Conservation (phyloP, 2,329 filamentous ascomycete genomes). For the Elsinoe arachidis region DNA sequence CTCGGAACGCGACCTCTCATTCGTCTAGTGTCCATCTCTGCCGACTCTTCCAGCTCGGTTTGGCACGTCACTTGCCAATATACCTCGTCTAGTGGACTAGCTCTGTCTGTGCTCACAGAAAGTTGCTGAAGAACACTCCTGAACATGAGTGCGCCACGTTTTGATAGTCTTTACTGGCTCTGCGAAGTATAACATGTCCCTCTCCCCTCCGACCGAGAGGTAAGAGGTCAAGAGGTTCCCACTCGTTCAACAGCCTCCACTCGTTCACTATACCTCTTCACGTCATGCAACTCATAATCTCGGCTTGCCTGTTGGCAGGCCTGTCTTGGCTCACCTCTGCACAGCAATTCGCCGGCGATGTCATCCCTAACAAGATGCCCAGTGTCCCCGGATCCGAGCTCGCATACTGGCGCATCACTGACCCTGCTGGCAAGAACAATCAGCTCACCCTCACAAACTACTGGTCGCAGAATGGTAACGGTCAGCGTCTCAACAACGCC, state of each 20-base stretch:
- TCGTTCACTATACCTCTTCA: neutral
- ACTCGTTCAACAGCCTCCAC: neutral
- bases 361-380: constrained; percentile 25
- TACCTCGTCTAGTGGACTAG: neutral
- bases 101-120: neutral
- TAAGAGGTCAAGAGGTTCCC: constrained; percentile 4
- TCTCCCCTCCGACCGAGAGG: neutral
- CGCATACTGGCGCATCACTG: constrained; percentile 27
- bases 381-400: constrained; percentile 27
- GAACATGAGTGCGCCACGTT: constrained; percentile 4
- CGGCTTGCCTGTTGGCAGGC: neutral
- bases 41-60: neutral
- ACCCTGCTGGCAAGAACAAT: constrained; percentile 21
- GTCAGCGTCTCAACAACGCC: constrained; percentile 20
- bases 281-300: constrained; percentile 3
- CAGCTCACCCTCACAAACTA: constrained; percentile 29
- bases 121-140: neutral
- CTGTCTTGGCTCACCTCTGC: constrained; percentile 13
- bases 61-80: neutral
- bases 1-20: neutral
- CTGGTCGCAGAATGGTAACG: constrained; percentile 22
- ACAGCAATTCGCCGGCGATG: constrained; percentile 28
- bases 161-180: neutral
- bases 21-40: constrained; percentile 4
- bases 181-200: neutral